Base-by-base conservation (phyloP, 495 filamentous ascomycete genomes). In the Neurospora sp. region DNA sequence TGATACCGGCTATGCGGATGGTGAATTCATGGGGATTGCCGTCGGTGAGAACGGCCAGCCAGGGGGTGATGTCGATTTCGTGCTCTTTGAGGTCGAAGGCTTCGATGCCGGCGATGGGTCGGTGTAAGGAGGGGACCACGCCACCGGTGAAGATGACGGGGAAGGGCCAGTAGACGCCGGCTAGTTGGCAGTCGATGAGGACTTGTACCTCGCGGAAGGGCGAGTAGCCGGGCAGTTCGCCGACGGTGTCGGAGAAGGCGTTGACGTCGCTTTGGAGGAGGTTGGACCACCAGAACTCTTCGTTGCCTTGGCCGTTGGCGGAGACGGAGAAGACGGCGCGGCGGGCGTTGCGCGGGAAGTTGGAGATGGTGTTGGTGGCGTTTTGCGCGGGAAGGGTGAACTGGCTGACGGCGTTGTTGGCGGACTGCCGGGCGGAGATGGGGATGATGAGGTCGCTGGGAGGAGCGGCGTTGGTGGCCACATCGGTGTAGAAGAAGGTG, bases 251-350 rank as follows among this genome's bases (percentile, higher is more conserved):
- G 46, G 81, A 81, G 78, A 95, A 97, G 4, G 89, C 89, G 39
- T 86, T 74, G 1, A 84, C 84, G 72, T 92, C 88, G 5, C 86
- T 85, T 8, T 86, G 85, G n/a, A 92, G 85, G 4, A 93, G 91
- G 80, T 96, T 96, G 27, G 86, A 88, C 86, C 91, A 97, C 93
- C 94, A 97, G 77, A 97, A 97, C 75, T 97, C 94, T 77, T 97
- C 94, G 1, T 82, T 80, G 0, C 87, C 86, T 76, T 97, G 94
- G 0, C 93, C 94, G 77, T 90, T 92, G 14, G 93, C 91, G 0
- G 89, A 89, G 5, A 97, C 84, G 5, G 91, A 89, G 41, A 96
- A 88, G 11, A 95, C 87, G 6, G 94, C 94, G 69, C 89, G 88
- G 70, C 87, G 87, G 3, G 84, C 83, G 74, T 91, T 90, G 35